Conservation (phyloP, 2,329 filamentous ascomycete genomes). For the Lasiodiplodia theobromae region DNA sequence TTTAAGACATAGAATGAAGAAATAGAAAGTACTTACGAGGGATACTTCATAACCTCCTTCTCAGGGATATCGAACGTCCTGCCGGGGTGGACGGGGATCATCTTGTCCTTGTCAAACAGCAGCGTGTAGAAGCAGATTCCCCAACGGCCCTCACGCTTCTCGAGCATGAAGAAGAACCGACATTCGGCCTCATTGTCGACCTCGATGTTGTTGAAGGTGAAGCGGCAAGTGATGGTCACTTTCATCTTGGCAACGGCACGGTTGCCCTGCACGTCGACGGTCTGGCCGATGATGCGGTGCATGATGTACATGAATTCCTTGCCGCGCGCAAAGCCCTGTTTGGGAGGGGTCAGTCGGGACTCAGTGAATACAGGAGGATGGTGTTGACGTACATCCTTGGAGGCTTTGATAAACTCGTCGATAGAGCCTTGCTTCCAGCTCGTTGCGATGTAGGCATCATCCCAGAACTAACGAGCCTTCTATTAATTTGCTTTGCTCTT, state of each 20-base stretch:
- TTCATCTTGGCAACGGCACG: slow-evolving; percentile 34
- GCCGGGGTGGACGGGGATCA: slow-evolving; percentile 29
- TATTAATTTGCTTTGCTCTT: neutral
- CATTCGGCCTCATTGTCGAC: slow-evolving; percentile 34
- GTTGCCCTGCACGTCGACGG: slow-evolving; percentile 31
- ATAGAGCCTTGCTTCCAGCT: slow-evolving; percentile 40
- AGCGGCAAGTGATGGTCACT: slow-evolving; percentile 33
- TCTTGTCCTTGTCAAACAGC: slow-evolving; percentile 50
- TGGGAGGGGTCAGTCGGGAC: neutral
- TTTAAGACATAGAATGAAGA: too few relatives aligned
- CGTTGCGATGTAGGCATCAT: slow-evolving; percentile 45
- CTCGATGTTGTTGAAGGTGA: slow-evolving; percentile 33
- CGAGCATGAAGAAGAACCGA: slow-evolving; percentile 33
- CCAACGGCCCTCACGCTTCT: slow-evolving; percentile 31
- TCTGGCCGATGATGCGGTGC: slow-evolving; percentile 33
- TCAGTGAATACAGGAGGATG: too few relatives aligned
- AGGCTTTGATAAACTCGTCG: slow-evolving; percentile 37
- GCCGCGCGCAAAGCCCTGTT: slow-evolving; percentile 11
- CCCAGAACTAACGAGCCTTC: neutral
- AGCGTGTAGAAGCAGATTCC: slow-evolving; percentile 32
- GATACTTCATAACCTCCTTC: slow-evolving; percentile 32
- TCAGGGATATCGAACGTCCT: slow-evolving; percentile 30
- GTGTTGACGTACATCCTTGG: slow-evolving; percentile 37
- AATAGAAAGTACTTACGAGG: slow-evolving; percentile 11
- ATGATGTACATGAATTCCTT: slow-evolving; percentile 31